A percentile compares a stretch with the other conserved stretches of the same genome.
Evolutionary conservation across 805 yeast genomes (phyloP).

Genomic region (Schwanniomyces polymorphus): DNA sequence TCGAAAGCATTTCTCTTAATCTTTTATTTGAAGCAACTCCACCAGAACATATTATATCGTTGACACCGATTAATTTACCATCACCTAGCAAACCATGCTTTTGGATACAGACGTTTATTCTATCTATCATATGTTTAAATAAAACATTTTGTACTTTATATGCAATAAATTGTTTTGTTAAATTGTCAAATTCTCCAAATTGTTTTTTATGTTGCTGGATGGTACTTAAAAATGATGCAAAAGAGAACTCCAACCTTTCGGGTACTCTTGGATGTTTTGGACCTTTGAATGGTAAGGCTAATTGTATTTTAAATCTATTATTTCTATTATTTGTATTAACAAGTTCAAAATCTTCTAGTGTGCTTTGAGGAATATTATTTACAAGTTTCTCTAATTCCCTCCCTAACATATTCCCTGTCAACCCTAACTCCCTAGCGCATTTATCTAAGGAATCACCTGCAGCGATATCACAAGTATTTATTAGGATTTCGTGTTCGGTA

Average conservation of each 20-base stretch:
- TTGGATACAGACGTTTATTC: constrained; percentile 53
- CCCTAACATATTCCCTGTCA: constrained; percentile 83
- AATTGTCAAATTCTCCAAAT: constrained; percentile 11
- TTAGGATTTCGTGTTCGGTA: constrained; percentile 66
- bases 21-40: constrained; percentile 84
- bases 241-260: constrained; percentile 53
- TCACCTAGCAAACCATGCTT: constrained; percentile 33
- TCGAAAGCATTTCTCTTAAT: constrained; percentile 49
- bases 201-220: constrained; percentile 33
- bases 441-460: constrained; percentile 93
- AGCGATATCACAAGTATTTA: constrained; percentile 83
- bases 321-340: constrained; percentile 19
- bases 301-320: constrained; percentile 23
- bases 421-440: constrained; percentile 82
- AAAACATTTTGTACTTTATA: constrained; percentile 61
- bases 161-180: constrained; percentile 51
- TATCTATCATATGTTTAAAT: constrained; percentile 70
- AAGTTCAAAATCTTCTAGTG: constrained; percentile 20
- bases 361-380: constrained; percentile 24
- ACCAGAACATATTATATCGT: constrained; percentile 79
- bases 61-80: constrained; percentile 42
- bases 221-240: constrained; percentile 71
- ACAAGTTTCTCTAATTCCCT: constrained; percentile 70
- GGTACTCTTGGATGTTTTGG: constrained; percentile 30
- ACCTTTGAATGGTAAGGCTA: constrained; percentile 32